phyloP scores from a whole-genome alignment of 2,329 filamentous ascomycete genomes.

The Beauveria sp. region DNA sequence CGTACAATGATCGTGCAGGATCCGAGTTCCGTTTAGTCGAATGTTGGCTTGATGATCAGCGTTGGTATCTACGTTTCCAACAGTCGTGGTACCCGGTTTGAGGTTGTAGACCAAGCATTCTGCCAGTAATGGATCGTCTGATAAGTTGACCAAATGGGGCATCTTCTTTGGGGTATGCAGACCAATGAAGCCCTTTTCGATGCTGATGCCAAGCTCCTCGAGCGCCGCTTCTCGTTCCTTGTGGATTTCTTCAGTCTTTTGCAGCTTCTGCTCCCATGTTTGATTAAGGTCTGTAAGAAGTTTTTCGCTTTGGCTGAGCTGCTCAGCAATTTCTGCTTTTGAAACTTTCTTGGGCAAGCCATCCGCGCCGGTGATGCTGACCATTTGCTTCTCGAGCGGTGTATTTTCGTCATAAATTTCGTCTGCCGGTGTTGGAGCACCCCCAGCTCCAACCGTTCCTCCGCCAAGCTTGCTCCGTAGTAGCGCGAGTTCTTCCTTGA shows the following conservation, averaged over 20 bases:
- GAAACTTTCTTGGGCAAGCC: slow-evolving; percentile 90
- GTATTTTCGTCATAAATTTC: slow-evolving; percentile 89
- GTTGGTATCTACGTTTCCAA: slow-evolving; percentile 87
- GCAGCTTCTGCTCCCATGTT: slow-evolving; percentile 95
- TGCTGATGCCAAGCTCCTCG: slow-evolving; percentile 96
- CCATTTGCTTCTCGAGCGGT: slow-evolving; percentile 89
- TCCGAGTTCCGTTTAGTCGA: slow-evolving; percentile 85
- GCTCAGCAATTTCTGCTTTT: slow-evolving; percentile 96
- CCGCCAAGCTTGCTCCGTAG: slow-evolving; percentile 78
- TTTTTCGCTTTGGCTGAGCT: slow-evolving; percentile 93
- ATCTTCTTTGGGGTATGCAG: slow-evolving; percentile 97
- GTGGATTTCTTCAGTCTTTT: slow-evolving; percentile 94
- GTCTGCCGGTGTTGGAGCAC: slow-evolving; percentile 50
- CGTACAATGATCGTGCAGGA: slow-evolving; percentile 83
- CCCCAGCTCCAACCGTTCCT: slow-evolving; percentile 38
- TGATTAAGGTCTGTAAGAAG: slow-evolving; percentile 93
- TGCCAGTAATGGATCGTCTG: slow-evolving; percentile 85
- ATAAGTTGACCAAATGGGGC: slow-evolving; percentile 96
- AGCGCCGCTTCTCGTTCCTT: slow-evolving; percentile 92
- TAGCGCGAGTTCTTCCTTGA: slow-evolving; percentile 88
- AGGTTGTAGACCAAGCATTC: slow-evolving; percentile 98
- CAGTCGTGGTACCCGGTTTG: slow-evolving; percentile 88
- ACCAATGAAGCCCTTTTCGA: slow-evolving; percentile 95
- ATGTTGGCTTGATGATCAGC: slow-evolving; percentile 74
- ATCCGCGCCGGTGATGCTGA: slow-evolving; percentile 82